phyloP scores from a whole-genome alignment of 345 rosid species.

The Odontarrhena argentea region DNA sequence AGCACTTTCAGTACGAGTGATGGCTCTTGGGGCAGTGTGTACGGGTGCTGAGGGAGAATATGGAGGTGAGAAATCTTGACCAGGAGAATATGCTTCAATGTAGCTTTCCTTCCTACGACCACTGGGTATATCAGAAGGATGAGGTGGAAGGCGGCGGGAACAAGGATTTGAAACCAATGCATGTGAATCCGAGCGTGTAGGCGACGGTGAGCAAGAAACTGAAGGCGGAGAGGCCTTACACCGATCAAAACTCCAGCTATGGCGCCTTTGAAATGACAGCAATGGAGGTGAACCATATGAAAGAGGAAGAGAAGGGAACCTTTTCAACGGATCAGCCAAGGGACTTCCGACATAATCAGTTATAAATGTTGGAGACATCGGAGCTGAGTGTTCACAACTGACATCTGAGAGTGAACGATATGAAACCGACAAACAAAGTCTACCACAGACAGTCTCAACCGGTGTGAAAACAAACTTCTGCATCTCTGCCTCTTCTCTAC shows the following conservation, averaged over 20 bases:
- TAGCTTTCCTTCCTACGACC: constrained; percentile 50
- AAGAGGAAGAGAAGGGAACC: constrained; percentile 74
- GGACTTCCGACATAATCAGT: constrained; percentile 97
- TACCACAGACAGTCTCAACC: constrained; percentile 76
- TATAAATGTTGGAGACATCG: constrained; percentile 80
- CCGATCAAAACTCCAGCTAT: constrained; percentile 86
- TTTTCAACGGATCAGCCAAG: constrained; percentile 80
- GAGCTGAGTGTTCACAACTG: constrained; percentile 69
- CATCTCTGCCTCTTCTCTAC: constrained; percentile 83
- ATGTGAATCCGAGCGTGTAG: constrained; percentile 70
- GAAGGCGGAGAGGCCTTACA: constrained; percentile 70
- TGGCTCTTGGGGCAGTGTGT: constrained; percentile 45
- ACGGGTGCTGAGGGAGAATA: constrained; percentile 76
- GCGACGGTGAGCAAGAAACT: constrained; percentile 77
- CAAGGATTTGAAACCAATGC: constrained; percentile 56
- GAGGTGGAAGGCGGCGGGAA: constrained; percentile 61
- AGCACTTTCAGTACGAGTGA: constrained; percentile 76
- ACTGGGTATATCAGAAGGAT: constrained; percentile 51
- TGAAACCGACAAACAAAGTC: constrained; percentile 80
- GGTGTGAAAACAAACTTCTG: constrained; percentile 82
- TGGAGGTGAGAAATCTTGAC: constrained; percentile 66
- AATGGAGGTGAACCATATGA: constrained; percentile 78
- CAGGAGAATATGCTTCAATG: constrained; percentile 61
- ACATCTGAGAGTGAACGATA: constrained; percentile 68
- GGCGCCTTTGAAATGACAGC: constrained; percentile 74